A percentile compares a stretch with the other conserved stretches of the same genome.
Evolutionary conservation across 106 monocot species (phyloP).

Genomic region (Apostasia ramifera): DNA sequence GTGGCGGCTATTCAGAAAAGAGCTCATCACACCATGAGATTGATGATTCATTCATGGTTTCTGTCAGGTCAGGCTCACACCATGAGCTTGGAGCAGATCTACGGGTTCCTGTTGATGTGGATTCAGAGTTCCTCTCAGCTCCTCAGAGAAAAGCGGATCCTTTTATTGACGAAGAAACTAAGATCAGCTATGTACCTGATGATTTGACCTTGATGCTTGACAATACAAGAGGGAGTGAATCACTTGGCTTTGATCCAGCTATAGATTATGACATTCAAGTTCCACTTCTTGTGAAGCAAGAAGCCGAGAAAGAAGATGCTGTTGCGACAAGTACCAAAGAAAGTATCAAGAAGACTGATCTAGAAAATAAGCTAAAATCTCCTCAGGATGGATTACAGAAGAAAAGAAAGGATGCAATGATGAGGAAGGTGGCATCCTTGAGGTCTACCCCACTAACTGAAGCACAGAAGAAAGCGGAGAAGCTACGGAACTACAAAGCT

Average conservation of each 20-base stretch:
- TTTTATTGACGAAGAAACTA: slow-evolving; percentile 16
- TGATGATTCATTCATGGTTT: slow-evolving; percentile 80
- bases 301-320: slow-evolving; percentile 21
- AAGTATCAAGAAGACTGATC: slow-evolving; percentile 28
- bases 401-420: slow-evolving; percentile 36
- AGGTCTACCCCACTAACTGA: slow-evolving; percentile 53
- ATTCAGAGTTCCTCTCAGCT: slow-evolving; percentile 37
- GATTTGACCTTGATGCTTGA: slow-evolving; percentile 76
- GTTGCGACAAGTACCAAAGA: slow-evolving; percentile 14
- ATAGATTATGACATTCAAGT: slow-evolving; percentile 54
- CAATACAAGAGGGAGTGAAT: slow-evolving; percentile 39
- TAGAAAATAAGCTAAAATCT: slow-evolving; percentile 45
- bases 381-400: slow-evolving; percentile 35
- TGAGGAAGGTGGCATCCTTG: slow-evolving; percentile 27
- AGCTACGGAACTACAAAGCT: slow-evolving; percentile 75
- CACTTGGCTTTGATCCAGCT: slow-evolving; percentile 61
- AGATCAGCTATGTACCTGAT: slow-evolving; percentile 58
- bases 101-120: slow-evolving; percentile 54
- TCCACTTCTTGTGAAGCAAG: slow-evolving; percentile 25
- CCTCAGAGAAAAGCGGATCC: slow-evolving; percentile 23
- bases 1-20: slow-evolving; percentile 22
- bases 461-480: slow-evolving; percentile 92
- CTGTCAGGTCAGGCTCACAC: slow-evolving; percentile 34
- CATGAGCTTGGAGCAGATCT: slow-evolving; percentile 21
- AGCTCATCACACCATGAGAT: slow-evolving; percentile 18